Evolutionary conservation across 177 flowering plant species (phyloP).

Genomic region (Vitis hybrid): DNA sequence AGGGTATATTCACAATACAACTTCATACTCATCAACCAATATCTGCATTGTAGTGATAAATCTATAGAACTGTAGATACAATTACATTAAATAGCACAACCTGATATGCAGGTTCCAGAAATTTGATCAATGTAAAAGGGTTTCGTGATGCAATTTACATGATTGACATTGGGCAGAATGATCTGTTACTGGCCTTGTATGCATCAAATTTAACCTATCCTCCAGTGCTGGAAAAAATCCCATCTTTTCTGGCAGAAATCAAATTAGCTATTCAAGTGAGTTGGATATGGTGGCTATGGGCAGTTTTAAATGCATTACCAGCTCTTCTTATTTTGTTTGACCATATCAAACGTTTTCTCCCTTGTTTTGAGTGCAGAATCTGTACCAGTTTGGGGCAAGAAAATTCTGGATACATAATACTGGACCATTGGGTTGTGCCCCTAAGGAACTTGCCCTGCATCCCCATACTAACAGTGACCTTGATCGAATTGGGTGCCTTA

Average conservation of each 20-base stretch:
- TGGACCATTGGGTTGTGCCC: conserved; percentile 61
- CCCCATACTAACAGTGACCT: conserved; percentile 18
- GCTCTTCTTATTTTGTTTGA: too few species aligned
- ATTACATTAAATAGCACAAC: neutral
- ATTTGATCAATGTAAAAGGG: conserved; percentile 28
- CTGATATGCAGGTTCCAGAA: conserved; percentile 23
- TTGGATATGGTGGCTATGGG: neutral
- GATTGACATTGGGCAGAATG: conserved; percentile 63
- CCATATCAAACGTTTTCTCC: too few species aligned
- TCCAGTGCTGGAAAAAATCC: conserved; percentile 37
- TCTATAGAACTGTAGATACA: neutral
- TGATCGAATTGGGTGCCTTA: conserved; percentile 49
- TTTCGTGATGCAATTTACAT: conserved; percentile 47
- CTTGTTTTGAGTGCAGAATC: conserved; percentile 22
- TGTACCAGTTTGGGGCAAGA: conserved; percentile 44
- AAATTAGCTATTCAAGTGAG: conserved; percentile 46
- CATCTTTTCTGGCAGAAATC: conserved; percentile 46
- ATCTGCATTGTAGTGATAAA: too few species aligned
- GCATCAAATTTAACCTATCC: conserved; percentile 34
- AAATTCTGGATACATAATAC: conserved; percentile 50
- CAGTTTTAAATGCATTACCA: neutral
- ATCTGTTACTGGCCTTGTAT: conserved; percentile 33
- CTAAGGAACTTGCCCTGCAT: conserved; percentile 38
- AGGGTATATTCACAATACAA: conserved; percentile 17
- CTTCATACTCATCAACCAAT: too few species aligned